Evolutionary conservation across 179 eudicot species (phyloP).

Genomic region (Amaranthus tricolor): DNA sequence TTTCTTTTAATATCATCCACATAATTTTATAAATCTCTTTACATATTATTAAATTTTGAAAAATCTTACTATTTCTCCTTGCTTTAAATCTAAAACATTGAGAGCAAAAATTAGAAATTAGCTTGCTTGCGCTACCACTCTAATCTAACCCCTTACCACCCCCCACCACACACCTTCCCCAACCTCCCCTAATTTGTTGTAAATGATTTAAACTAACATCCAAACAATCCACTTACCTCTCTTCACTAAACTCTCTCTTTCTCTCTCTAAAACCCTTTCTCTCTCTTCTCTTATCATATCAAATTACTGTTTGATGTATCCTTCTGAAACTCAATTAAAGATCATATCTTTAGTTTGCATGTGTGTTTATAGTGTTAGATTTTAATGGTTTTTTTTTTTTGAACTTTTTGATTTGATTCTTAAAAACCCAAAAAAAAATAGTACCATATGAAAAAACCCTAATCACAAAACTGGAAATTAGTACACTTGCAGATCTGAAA

Average conservation of each 20-base stretch:
- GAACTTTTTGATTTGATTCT: background rate
- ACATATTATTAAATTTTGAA: too few relatives aligned
- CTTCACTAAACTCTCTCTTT: background rate
- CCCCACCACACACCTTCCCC: conserved; percentile 10
- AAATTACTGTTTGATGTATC: conserved; percentile 12
- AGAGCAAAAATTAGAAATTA: too few relatives aligned
- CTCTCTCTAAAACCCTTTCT: conserved; percentile 9
- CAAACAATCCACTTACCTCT: background rate
- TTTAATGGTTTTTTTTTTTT: background rate
- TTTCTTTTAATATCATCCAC: too few relatives aligned
- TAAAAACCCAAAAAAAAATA: background rate
- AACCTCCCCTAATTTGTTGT: background rate
- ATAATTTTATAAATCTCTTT: too few relatives aligned
- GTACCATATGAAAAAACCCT: conserved; percentile 15
- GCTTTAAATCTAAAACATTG: background rate
- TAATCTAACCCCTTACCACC: background rate
- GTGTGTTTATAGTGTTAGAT: background rate
- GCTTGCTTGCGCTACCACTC: too few relatives aligned
- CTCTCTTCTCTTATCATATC: background rate
- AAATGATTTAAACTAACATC: background rate
- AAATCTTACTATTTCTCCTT: background rate
- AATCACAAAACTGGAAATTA: conserved; percentile 9
- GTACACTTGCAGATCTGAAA: conserved; percentile 34
- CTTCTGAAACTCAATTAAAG: too few relatives aligned
- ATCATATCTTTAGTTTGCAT: conserved; percentile 8